A percentile compares a stretch with the other conserved stretches of the same genome.
Conservation (phyloP, 2,329 filamentous ascomycete species). For the Colletotrichum somersetense region DNA sequence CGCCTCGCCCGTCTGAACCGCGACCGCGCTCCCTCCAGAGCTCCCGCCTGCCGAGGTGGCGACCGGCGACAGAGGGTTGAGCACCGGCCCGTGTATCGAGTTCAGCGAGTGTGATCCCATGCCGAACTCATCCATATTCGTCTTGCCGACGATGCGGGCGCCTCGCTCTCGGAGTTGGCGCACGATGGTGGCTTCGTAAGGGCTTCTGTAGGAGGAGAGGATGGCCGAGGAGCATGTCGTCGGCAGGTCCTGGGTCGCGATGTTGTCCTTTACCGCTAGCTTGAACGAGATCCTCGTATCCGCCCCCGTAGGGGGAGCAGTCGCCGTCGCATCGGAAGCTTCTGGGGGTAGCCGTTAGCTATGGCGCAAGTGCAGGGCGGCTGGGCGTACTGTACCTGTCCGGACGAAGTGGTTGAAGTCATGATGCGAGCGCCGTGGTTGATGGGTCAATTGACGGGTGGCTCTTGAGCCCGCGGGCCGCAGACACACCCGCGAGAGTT, state of each 20-base stretch:
- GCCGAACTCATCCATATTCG: constrained; percentile 95
- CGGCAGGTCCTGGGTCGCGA: constrained; percentile 71
- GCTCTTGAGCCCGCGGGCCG: constrained; percentile 11
- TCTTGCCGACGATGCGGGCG: constrained; percentile 79
- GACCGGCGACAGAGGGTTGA: constrained; percentile 57
- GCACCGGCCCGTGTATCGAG: constrained; percentile 76
- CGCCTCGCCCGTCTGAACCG: constrained; percentile 73
- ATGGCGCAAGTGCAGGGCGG: neutral
- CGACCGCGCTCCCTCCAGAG: constrained; percentile 92
- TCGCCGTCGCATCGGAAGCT: neutral
- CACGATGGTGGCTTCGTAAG: constrained; percentile 87
- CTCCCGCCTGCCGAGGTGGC: constrained; percentile 83
- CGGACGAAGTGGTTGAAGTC: constrained; percentile 41
- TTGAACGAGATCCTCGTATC: constrained; percentile 49
- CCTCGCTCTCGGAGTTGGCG: constrained; percentile 73
- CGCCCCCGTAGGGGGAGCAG: neutral
- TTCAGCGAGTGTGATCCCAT: constrained; percentile 90
- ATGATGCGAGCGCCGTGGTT: constrained; percentile 8
- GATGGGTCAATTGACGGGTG: neutral
- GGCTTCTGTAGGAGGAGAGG: constrained; percentile 77
- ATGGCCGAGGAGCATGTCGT: constrained; percentile 89
- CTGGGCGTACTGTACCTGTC: constrained; percentile 18
- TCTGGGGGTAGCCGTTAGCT: constrained; percentile 13
- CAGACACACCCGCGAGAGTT: constrained; percentile 34
- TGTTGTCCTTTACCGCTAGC: constrained; percentile 83